Base-by-base conservation (phyloP, 148 eudicot species). In the Camellia lanceoleosa region DNA sequence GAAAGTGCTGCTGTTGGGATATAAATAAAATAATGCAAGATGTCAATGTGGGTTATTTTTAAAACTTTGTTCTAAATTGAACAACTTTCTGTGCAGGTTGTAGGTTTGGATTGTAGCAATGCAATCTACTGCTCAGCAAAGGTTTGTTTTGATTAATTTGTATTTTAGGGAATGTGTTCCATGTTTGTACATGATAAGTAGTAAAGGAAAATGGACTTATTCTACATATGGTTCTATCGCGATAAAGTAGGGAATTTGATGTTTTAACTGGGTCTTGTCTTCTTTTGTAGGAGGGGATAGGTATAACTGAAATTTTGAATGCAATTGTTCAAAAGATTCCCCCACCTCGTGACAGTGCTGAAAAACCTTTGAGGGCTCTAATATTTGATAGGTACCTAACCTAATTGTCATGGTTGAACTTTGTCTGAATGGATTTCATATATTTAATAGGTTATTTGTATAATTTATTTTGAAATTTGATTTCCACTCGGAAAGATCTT, bases 71-170 rank as follows among this genome's bases (percentile, higher is more conserved):
- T 80, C 68, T 65, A 20, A 77, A 44, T 60, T 80, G 66, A 59
- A 41, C 20, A 38, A 44, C 60, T 55, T 52, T 77, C 75, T 83
- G 68, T 85, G 68, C 84, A 96, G 99, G 87, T 96, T 60, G 82
- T 96, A 80, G 99, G 99, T 74, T 80, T 96, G 83, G 99, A 96
- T 86, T 96, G 99, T 87, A 92, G 92, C 85, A 86, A 93, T 82
- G 99, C 98, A 69, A 96, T 96, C 84, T 83, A 84, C 83, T 92
- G 95, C 90, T 96, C 99, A 16, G 99, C 98, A 18, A 96, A 96
- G 99, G 99, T 96, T 73, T 78, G 88, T 87, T 58, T 54, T 82
- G 69, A 58, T 56, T 16, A 23, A n/a, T 61, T 38, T 52, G 47
- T 9, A 18, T 18, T 72, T 42, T 69, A 76, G n/a, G 65, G 30